phyloP scores from a whole-genome alignment of 257 asterid species.

The Capsicum baccatum region DNA sequence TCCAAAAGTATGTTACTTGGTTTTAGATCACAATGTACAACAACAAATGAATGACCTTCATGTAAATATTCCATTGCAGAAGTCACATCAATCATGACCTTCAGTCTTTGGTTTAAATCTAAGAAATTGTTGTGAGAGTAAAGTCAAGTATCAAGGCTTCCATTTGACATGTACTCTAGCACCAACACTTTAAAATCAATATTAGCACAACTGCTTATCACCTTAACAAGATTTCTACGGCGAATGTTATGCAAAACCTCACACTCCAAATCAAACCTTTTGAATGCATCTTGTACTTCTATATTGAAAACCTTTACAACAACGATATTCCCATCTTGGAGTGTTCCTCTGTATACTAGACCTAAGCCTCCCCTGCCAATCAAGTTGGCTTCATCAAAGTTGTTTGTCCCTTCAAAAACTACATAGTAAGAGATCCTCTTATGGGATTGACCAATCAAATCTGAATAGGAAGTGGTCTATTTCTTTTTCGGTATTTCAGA shows the following conservation, averaged over 20 bases:
- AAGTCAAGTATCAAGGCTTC: constrained; percentile 26
- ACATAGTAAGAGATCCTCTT: constrained; percentile 30
- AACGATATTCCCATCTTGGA: not conserved
- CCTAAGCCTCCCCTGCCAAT: constrained; percentile 31
- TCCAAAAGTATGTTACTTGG: constrained; percentile 27
- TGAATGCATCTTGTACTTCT: constrained; percentile 19
- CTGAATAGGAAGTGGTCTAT: not conserved
- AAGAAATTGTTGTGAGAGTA: constrained; percentile 25
- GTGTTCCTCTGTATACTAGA: constrained; percentile 15
- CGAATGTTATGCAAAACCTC: constrained; percentile 30
- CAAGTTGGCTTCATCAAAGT: constrained; percentile 32
- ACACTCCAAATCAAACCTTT: constrained; percentile 30
- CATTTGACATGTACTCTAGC: constrained; percentile 30
- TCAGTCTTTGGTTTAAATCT: constrained; percentile 16
- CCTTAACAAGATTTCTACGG: constrained; percentile 32
- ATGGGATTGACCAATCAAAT: not conserved
- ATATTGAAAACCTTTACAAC: constrained; percentile 28
- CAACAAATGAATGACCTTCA: not conserved
- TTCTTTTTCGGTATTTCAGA: not conserved
- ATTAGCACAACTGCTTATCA: constrained; percentile 27
- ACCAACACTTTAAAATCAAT: constrained; percentile 31
- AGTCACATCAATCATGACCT: constrained; percentile 29
- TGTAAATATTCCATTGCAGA: constrained; percentile 28
- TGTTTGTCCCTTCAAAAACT: constrained; percentile 25
- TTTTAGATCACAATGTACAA: constrained; percentile 34